phyloP scores from a whole-genome alignment of 257 asterid species.

The Anisodus tanguticus region DNA sequence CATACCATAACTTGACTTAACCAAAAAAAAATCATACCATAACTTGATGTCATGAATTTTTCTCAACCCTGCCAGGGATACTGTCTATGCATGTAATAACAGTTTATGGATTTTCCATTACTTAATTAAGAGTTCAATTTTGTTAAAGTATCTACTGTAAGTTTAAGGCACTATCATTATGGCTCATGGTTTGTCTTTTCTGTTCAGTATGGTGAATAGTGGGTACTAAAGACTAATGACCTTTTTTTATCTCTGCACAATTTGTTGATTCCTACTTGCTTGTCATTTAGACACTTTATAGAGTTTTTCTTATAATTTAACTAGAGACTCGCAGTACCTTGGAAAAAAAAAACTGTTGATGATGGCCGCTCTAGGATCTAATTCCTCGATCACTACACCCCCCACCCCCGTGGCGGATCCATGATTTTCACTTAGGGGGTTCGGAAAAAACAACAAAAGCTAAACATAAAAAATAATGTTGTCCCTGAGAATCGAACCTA shows the following conservation, averaged over 20 bases:
- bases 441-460: too few relatives aligned
- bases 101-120: neutral
- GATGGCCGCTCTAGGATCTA: neutral
- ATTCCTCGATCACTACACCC: neutral
- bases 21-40: neutral
- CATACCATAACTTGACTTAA: too few relatives aligned
- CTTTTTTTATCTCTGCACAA: neutral
- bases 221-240: neutral
- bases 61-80: neutral
- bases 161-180: constrained; percentile 11
- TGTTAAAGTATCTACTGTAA: constrained; percentile 6
- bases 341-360: neutral
- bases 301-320: neutral
- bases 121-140: constrained; percentile 20
- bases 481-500: too few relatives aligned
- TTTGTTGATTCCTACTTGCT: constrained; percentile 17
- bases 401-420: neutral
- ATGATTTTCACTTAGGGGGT: too few relatives aligned
- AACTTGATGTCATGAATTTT: neutral
- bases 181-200: constrained; percentile 8
- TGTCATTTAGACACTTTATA: neutral
- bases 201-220: constrained; percentile 5
- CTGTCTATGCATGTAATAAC: neutral
- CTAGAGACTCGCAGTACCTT: constrained; percentile 4
- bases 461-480: too few relatives aligned